Evolutionary conservation across 1,284 basidiomycete species (phyloP).

Genomic region (Takashimella koratensis): DNA sequence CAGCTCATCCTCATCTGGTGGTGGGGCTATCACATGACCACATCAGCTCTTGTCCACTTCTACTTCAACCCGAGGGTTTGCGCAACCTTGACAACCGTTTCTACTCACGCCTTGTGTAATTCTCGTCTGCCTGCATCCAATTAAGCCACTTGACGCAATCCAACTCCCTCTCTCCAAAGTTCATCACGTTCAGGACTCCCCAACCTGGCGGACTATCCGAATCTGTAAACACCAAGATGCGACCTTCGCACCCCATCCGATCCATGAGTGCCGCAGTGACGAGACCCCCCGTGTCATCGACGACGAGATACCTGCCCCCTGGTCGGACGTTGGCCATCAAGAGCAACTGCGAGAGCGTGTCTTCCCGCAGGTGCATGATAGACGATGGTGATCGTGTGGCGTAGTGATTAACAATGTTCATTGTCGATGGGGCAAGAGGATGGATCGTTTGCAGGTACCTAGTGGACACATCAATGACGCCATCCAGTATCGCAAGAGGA

Average conservation of each 20-base stretch:
- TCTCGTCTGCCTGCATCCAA: slow-evolving; percentile 84
- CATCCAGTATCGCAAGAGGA: no score
- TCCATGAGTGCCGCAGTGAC: slow-evolving; percentile 80
- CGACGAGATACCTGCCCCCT: slow-evolving; percentile 79
- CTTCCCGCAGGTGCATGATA: slow-evolving; percentile 78
- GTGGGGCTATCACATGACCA: slow-evolving; percentile 19
- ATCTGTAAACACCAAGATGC: slow-evolving; percentile 80
- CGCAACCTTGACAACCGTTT: no score
- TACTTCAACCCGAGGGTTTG: background rate
- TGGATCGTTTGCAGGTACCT: slow-evolving; percentile 88
- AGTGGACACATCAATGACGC: slow-evolving; percentile 3
- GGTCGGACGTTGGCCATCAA: slow-evolving; percentile 78
- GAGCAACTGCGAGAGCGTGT: slow-evolving; percentile 84
- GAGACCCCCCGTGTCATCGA: slow-evolving; percentile 91
- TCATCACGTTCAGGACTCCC: slow-evolving; percentile 79
- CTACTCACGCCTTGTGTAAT: slow-evolving; percentile 50
- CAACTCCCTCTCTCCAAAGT: slow-evolving; percentile 65
- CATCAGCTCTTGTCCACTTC: no score
- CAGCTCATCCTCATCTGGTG: slow-evolving; percentile 36
- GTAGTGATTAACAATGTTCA: slow-evolving; percentile 82
- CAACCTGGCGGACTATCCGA: slow-evolving; percentile 90
- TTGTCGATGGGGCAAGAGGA: slow-evolving; percentile 79
- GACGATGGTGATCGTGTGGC: slow-evolving; percentile 66
- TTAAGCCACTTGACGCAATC: slow-evolving; percentile 69
- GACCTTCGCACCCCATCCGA: slow-evolving; percentile 77